Conservation (phyloP, 441 rosid species). For the Pelargonium myrrhifolium region DNA sequence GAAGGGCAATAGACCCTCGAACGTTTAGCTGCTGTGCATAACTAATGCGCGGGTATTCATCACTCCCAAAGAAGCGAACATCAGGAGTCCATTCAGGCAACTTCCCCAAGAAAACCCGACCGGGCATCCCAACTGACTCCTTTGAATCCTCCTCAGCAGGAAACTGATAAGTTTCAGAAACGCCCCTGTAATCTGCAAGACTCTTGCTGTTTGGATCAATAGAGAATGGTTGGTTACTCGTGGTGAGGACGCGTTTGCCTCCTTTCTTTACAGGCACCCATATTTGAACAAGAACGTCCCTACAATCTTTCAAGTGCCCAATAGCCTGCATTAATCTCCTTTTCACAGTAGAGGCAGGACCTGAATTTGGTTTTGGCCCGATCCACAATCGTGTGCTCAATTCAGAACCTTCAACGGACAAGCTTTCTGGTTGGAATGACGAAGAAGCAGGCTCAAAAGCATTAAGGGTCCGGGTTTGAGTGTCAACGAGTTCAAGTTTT, state of each 20-base stretch:
- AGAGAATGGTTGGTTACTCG: conserved; percentile 58
- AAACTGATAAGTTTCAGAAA: conserved; percentile 47
- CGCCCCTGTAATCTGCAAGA: conserved; percentile 51
- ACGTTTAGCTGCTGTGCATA: conserved; percentile 49
- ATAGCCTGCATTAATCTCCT: conserved; percentile 56
- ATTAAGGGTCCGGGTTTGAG: conserved; percentile 25
- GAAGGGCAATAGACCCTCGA: conserved; percentile 63
- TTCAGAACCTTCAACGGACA: conserved; percentile 39
- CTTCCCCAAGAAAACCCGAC: conserved; percentile 60
- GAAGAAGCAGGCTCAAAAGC: conserved; percentile 25
- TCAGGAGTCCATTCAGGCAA: conserved; percentile 90
- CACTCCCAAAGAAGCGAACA: conserved; percentile 61
- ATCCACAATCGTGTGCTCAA: conserved; percentile 55
- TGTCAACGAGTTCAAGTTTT: conserved; percentile 23
- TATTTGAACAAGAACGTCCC: conserved; percentile 61
- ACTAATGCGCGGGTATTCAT: conserved; percentile 57
- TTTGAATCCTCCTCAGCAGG: conserved; percentile 52
- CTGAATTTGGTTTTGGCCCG: conserved; percentile 32
- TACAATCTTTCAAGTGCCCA: conserved; percentile 37
- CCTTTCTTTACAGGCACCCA: conserved; percentile 76
- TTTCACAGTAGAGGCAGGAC: conserved; percentile 39
- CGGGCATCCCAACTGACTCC: conserved; percentile 60
- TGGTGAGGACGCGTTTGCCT: conserved; percentile 64
- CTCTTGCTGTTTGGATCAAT: conserved; percentile 36
- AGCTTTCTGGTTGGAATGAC: conserved; percentile 28